Evolutionary conservation across 179 eudicot species (phyloP).

Genomic region (Vitellaria paradoxa): DNA sequence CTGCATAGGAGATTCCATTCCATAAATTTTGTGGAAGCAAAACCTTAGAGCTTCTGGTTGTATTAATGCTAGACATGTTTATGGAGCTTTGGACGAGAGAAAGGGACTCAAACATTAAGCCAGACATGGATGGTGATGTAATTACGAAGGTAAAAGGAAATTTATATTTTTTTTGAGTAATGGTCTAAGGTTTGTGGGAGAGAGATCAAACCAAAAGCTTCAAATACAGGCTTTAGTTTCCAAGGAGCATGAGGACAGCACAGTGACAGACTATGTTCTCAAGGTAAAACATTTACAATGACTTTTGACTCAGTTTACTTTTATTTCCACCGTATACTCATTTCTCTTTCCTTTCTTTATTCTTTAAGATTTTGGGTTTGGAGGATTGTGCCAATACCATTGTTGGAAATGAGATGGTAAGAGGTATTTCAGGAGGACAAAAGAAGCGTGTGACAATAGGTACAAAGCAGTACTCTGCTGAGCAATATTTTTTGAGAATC

Average conservation of each 20-base stretch:
- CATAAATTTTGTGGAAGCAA: too few relatives aligned
- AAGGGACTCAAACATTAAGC: conserved; percentile 16
- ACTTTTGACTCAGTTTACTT: not conserved
- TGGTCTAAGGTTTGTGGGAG: not conserved
- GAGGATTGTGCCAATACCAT: conserved; percentile 16
- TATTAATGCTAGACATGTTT: conserved; percentile 13
- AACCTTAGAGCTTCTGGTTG: not conserved
- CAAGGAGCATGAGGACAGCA: not conserved
- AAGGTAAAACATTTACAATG: conserved; percentile 2
- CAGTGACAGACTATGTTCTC: conserved; percentile 6
- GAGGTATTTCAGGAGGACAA: conserved; percentile 19
- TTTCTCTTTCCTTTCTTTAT: not conserved
- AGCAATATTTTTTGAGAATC: not conserved
- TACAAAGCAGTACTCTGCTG: too few relatives aligned
- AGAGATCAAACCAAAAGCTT: not conserved
- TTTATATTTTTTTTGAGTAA: not conserved
- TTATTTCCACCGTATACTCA: not conserved
- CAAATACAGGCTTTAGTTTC: not conserved
- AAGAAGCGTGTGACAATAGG: conserved; percentile 12
- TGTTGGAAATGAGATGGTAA: conserved; percentile 12
- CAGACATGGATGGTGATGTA: not conserved
- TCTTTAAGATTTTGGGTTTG: conserved; percentile 11
- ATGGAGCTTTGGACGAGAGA: conserved; percentile 30
- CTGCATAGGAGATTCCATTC: not conserved
- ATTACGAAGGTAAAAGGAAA: not conserved